phyloP scores from a whole-genome alignment of 176 grass and related monocot species.

The maize (Zea mays) region DNA sequence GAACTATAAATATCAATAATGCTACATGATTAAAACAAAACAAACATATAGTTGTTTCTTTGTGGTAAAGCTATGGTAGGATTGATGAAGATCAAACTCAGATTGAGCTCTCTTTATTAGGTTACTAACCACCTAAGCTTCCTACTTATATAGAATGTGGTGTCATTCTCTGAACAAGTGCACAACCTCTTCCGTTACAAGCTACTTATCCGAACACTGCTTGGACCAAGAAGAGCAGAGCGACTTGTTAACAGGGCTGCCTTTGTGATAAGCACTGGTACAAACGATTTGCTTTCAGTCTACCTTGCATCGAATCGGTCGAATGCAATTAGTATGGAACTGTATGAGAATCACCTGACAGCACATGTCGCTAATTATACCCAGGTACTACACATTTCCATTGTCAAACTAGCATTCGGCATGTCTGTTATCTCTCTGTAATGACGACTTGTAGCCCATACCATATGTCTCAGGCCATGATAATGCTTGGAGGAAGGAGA shows the following conservation, averaged over 20 bases:
- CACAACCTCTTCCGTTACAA: constrained; percentile 59
- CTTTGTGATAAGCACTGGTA: constrained; percentile 59
- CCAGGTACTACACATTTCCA: constrained; percentile 38
- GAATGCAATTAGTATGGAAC: neutral
- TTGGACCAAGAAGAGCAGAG: constrained; percentile 53
- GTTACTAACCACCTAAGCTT: constrained; percentile 15
- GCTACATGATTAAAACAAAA: neutral
- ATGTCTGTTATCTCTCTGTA: neutral
- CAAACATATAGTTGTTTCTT: neutral
- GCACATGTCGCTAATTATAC: constrained; percentile 50
- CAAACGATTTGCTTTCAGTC: constrained; percentile 52
- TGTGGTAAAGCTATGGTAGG: constrained; percentile 4
- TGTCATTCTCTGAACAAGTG: constrained; percentile 54
- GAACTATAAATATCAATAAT: neutral
- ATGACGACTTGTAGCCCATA: neutral
- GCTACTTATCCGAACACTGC: constrained; percentile 37
- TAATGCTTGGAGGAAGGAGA: constrained; percentile 55
- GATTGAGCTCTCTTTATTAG: constrained; percentile 1
- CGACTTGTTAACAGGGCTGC: constrained; percentile 54
- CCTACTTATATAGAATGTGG: constrained; percentile 37
- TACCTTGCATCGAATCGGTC: constrained; percentile 46
- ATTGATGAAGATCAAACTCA: neutral
- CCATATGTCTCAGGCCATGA: constrained; percentile 49
- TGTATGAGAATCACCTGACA: constrained; percentile 59
- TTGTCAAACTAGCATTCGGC: neutral